These are phyloP conservation scores for Phialocephala sp. DNA, from an alignment of 2,329 filamentous ascomycete genomes.

Conservation along the genomic window DNA sequence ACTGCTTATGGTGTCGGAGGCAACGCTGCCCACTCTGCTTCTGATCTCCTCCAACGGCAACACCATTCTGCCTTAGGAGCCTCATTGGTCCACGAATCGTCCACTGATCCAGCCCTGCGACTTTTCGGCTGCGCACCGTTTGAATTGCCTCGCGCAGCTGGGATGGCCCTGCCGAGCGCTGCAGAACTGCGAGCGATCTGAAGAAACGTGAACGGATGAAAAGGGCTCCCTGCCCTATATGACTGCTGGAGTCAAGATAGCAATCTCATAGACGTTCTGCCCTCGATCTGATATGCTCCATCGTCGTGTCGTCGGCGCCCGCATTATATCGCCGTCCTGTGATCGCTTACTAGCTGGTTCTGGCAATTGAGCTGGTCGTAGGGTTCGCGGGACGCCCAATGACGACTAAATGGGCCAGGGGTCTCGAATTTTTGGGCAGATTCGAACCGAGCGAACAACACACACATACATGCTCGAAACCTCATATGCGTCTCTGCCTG, in stretches of 20 bases:
- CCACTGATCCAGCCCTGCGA: constrained; percentile 6
- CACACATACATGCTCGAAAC: constrained; percentile 12
- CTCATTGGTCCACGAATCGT: constrained; percentile 21
- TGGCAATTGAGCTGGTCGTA: constrained; percentile 5
- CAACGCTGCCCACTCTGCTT: constrained; percentile 15
- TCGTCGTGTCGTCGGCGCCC: constrained; percentile 16
- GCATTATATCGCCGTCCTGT: constrained; percentile 31
- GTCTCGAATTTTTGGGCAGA: constrained; percentile 9
- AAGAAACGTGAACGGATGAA: neutral
- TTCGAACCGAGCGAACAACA: constrained; percentile 9
- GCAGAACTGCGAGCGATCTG: neutral
- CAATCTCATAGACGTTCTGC: neutral
- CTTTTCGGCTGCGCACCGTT: constrained; percentile 5
- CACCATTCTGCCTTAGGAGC: constrained; percentile 13
- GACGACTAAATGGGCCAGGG: constrained; percentile 5
- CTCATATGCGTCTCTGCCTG: constrained; percentile 37
- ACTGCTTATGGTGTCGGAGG: constrained; percentile 12
- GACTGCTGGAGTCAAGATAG: neutral
- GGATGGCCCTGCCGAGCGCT: neutral
- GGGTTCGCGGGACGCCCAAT: constrained; percentile 14
- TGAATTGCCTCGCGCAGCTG: neutral
- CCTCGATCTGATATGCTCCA: neutral
- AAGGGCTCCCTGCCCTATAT: constrained; percentile 1
- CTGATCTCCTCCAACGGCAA: constrained; percentile 19
- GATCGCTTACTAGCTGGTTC: constrained; percentile 23